phyloP scores from a whole-genome alignment of 1,139 yeast genomes.

The Taphrina confusa region DNA sequence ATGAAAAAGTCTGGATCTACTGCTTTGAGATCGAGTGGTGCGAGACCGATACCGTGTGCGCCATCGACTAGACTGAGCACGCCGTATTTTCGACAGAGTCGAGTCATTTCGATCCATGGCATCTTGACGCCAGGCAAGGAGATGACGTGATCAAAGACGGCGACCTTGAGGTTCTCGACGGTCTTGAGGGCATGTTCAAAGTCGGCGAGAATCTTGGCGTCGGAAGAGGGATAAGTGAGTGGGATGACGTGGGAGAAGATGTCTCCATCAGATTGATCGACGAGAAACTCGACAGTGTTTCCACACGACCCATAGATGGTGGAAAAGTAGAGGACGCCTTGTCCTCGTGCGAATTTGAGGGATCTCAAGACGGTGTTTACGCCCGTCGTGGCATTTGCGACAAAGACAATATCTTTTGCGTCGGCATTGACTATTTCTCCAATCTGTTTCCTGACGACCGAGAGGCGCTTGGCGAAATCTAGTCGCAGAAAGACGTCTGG shows the following conservation, averaged over 20 bases:
- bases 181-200: constrained; percentile 48
- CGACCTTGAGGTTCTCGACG: constrained; percentile 47
- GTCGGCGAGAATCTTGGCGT: constrained; percentile 52
- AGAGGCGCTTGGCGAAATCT: constrained; percentile 38
- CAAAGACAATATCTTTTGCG: constrained; percentile 53
- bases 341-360: constrained; percentile 54
- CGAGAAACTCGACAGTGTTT: constrained; percentile 56
- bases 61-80: constrained; percentile 67
- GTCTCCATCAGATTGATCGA: constrained; percentile 52
- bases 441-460: constrained; percentile 45
- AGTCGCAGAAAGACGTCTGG: constrained; percentile 37
- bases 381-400: constrained; percentile 63
- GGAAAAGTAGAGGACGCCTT: constrained; percentile 55
- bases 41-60: constrained; percentile 67
- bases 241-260: constrained; percentile 50
- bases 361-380: constrained; percentile 62
- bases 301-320: constrained; percentile 63
- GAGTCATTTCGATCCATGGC: constrained; percentile 57
- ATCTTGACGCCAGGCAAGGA: constrained; percentile 65
- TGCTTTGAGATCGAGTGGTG: constrained; percentile 52
- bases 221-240: constrained; percentile 55
- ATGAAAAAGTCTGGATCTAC: constrained; percentile 63
- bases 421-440: constrained; percentile 52
- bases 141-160: constrained; percentile 62
- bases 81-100: constrained; percentile 53